Percentiles rank a stretch among this genome's conserved stretches.
Evolutionary conservation across 768 basidiomycete genomes (phyloP).

Genomic region (Termitomyces sp.): DNA sequence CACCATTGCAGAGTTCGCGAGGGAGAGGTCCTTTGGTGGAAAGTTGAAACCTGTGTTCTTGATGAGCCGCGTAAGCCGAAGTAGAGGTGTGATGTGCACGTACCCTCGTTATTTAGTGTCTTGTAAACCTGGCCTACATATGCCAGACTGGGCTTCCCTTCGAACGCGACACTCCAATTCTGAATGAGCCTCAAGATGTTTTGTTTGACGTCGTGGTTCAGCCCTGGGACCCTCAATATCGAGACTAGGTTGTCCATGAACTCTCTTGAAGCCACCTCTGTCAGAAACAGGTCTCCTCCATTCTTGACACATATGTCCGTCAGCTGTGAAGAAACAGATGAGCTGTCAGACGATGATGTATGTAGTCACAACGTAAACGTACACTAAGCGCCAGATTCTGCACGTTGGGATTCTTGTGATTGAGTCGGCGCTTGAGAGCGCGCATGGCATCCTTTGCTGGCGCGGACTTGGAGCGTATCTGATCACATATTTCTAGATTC

Average conservation of each 20-base stretch:
- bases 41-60: conserved; percentile 66
- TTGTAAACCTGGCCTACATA: conserved; percentile 85
- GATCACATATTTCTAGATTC: conserved; percentile 94
- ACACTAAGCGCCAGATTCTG: conserved; percentile 86
- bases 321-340: conserved; percentile 45
- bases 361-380: conserved; percentile 31
- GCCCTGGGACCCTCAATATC: conserved; percentile 71
- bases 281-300: conserved; percentile 88
- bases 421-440: conserved; percentile 80
- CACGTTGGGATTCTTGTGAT: conserved; percentile 95
- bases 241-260: conserved; percentile 94
- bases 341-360: conserved; percentile 3
- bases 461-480: conserved; percentile 89
- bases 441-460: conserved; percentile 86
- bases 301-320: conserved; percentile 96
- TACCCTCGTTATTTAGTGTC: conserved; percentile 73
- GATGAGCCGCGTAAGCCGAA: conserved; percentile 7
- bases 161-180: conserved; percentile 91
- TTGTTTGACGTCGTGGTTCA: conserved; percentile 83
- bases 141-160: conserved; percentile 68
- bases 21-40: conserved; percentile 72
- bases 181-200: conserved; percentile 80
- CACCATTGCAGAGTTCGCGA: conserved; percentile 80
- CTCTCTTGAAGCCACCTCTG: conserved; percentile 82
- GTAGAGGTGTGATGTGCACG: conserved; percentile 15